Evolutionary conservation across 768 basidiomycete species (phyloP).

Genomic region (Collybia mongolica): DNA sequence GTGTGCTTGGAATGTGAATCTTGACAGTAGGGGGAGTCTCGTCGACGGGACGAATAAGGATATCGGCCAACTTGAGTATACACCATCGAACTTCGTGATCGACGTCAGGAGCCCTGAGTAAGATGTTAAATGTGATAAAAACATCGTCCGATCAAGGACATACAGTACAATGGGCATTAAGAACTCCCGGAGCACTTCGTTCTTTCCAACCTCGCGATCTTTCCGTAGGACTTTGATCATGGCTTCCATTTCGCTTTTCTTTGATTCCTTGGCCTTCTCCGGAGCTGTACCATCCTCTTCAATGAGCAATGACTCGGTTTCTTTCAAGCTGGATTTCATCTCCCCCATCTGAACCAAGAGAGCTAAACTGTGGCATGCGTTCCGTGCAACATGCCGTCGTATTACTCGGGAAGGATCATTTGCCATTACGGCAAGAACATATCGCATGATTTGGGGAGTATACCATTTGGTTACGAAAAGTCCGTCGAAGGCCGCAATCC

Average conservation of each 20-base stretch:
- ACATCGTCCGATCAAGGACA: constrained; percentile 11
- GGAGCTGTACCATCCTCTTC: constrained; percentile 81
- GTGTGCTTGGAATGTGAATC: constrained; percentile 75
- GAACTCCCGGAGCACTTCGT: constrained; percentile 75
- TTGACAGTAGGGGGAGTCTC: constrained; percentile 87
- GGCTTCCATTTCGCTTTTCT: constrained; percentile 79
- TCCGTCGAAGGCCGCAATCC: constrained; percentile 92
- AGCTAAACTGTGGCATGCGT: constrained; percentile 83
- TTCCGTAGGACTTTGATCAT: constrained; percentile 88
- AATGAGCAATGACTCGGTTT: constrained; percentile 74
- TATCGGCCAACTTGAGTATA: constrained; percentile 86
- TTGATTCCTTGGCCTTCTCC: constrained; percentile 70
- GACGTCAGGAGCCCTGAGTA: constrained; percentile 61
- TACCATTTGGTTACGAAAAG: constrained; percentile 90
- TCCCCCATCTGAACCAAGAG: constrained; percentile 88
- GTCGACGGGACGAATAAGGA: constrained; percentile 78
- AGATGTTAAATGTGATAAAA: constrained; percentile 6
- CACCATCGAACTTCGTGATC: constrained; percentile 93
- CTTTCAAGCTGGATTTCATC: constrained; percentile 74
- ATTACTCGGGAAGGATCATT: constrained; percentile 82
- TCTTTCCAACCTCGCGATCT: constrained; percentile 81
- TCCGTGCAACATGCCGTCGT: constrained; percentile 84
- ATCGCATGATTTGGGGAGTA: constrained; percentile 78
- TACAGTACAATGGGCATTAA: constrained; percentile 84
- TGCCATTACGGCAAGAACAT: constrained; percentile 83